Percentiles rank a stretch among this genome's conserved stretches.
Evolutionary conservation across 768 basidiomycete genomes (phyloP).

Genomic region (Phlebiopsis flavidoalba): DNA sequence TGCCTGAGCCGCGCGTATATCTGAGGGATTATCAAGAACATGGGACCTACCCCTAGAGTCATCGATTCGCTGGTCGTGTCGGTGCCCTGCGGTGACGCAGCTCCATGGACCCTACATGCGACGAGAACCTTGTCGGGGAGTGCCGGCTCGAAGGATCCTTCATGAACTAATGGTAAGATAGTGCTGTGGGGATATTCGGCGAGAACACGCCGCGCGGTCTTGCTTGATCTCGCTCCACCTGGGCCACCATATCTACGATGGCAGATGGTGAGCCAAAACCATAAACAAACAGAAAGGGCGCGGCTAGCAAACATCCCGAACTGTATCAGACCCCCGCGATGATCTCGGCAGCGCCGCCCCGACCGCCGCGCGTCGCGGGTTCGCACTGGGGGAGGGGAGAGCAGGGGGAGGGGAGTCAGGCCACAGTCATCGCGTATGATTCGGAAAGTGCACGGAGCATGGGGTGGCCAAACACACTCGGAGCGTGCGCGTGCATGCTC

Average conservation of each 20-base stretch:
- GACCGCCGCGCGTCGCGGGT: not conserved
- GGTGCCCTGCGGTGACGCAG: constrained; percentile 36
- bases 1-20: constrained; percentile 25
- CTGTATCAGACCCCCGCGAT: not conserved
- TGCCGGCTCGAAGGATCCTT: constrained; percentile 1
- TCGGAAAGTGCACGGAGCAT: constrained; percentile 1
- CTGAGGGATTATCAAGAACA: constrained; percentile 25
- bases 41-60: constrained; percentile 31
- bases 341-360: not conserved
- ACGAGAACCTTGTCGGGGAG: constrained; percentile 10
- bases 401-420: no score
- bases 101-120: constrained; percentile 19
- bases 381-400: no score
- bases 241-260: constrained; percentile 8
- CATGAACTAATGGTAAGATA: constrained; percentile 31
- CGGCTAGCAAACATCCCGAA: not conserved
- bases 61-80: constrained; percentile 39
- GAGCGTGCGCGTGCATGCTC: constrained; percentile 27
- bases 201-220: constrained; percentile 22
- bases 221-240: constrained; percentile 15
- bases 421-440: not conserved
- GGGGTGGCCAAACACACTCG: constrained; percentile 19
- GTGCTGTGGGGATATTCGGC: constrained; percentile 27
- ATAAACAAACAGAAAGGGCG: constrained; percentile 7
- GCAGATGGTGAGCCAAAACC: no score